Conservation (phyloP, 2,329 filamentous ascomycete genomes). For the Chaetomium sp. region DNA sequence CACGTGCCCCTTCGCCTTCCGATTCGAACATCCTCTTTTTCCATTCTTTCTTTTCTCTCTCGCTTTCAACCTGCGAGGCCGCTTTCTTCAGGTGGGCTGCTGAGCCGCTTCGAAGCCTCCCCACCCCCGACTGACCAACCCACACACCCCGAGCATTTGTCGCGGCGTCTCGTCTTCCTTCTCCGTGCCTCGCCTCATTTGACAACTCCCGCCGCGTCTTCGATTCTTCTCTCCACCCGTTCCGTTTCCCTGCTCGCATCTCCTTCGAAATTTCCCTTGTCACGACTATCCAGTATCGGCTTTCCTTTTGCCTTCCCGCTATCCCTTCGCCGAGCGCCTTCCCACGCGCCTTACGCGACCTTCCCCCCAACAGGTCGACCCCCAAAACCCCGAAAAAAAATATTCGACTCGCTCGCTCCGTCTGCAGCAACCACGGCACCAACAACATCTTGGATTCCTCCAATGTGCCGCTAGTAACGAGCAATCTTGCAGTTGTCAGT, state of each 20-base stretch:
- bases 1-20: constrained; percentile 11
- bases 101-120: constrained; percentile 10
- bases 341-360: neutral
- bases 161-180: constrained; percentile 11
- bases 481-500: constrained; percentile 21
- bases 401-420: constrained; percentile 7
- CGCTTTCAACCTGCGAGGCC: neutral
- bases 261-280: constrained; percentile 14
- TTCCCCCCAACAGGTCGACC: too few relatives aligned
- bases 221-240: constrained; percentile 13
- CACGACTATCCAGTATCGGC: constrained; percentile 11
- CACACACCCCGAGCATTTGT: neutral
- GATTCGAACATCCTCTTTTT: constrained; percentile 7
- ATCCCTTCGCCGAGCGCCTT: constrained; percentile 6
- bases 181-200: constrained; percentile 14
- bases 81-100: neutral
- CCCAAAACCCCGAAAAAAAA: neutral
- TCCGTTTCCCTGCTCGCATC: constrained; percentile 5
- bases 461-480: constrained; percentile 23
- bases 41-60: neutral
- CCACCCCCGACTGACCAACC: neutral
- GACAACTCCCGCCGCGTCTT: constrained; percentile 19
- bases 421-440: neutral
- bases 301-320: constrained; percentile 3
- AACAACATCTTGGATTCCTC: constrained; percentile 6